Evolutionary conservation across 2,329 filamentous ascomycete species (phyloP).

Genomic region (Graphilbum fragrans): DNA sequence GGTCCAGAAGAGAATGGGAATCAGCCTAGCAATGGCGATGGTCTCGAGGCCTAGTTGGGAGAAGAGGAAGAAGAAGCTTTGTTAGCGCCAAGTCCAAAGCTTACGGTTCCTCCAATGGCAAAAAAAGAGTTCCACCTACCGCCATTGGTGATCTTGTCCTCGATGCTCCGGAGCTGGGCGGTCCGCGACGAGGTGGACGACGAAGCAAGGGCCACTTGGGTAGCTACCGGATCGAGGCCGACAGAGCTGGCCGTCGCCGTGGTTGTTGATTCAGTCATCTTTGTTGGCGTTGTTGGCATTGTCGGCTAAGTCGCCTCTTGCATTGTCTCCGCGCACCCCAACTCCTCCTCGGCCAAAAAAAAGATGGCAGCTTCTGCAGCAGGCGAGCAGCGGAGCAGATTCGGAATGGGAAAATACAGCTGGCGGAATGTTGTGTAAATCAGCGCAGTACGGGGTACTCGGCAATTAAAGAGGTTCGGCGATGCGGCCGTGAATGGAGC

Average conservation of each 20-base stretch:
- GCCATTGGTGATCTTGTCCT: slow-evolving; percentile 43
- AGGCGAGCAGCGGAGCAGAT: too few species aligned
- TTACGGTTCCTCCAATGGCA: background rate
- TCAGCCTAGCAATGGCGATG: slow-evolving; percentile 38
- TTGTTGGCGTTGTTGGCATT: slow-evolving; percentile 15
- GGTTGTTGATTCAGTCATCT: slow-evolving; percentile 36
- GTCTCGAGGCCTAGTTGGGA: slow-evolving; percentile 36
- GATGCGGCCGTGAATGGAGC: background rate
- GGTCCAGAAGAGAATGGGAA: slow-evolving; percentile 72
- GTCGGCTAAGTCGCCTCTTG: slow-evolving; percentile 2
- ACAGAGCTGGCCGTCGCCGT: slow-evolving; percentile 13
- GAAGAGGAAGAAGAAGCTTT: background rate
- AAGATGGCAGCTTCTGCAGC: too few species aligned
- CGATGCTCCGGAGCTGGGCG: slow-evolving; percentile 39
- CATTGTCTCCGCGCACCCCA: slow-evolving; percentile 7
- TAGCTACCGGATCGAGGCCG: slow-evolving; percentile 8
- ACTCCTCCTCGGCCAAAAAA: background rate
- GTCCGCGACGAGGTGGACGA: slow-evolving; percentile 49
- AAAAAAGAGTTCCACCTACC: slow-evolving; percentile 24
- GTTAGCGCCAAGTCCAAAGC: background rate
- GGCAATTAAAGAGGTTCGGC: too few species aligned
- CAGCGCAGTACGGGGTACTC: too few species aligned
- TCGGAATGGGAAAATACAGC: too few species aligned
- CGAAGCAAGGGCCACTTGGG: slow-evolving; percentile 35
- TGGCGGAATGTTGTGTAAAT: too few species aligned